Evolutionary conservation across 129 eudicot genomes (phyloP), one percentile per base, ranked within the genome.

Genomic region (Flaveria bidentis): DNA sequence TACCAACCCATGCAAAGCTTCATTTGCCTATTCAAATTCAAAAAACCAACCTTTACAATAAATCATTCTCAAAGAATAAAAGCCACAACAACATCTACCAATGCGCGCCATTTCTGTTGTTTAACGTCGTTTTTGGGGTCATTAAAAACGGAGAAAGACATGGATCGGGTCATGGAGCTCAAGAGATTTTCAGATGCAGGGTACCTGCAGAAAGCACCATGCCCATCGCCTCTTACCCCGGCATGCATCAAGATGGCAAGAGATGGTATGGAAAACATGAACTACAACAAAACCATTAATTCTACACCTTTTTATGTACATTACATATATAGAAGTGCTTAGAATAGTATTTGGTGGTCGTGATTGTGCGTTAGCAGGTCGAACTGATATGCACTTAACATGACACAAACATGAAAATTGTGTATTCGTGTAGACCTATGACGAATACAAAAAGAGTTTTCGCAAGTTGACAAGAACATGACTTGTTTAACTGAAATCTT

Each of bases 131-230:
- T 63, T 74, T 73, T 85, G 8, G 28, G 49, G 22, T 82, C 80
- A 0, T 41, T 45, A 14, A 81, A 85, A 25, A 41, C 52, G 10
- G 2, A 58, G 2, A 82, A 79, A 77, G 89, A 84, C 30, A 73
- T 76, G 84, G 97, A 89, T 56, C 82, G 75, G 16, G 84, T 84
- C 4, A 74, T 87, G 85, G 88, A 86, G 74, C 88, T 87, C 72
- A 85, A 84, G 85, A 86, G 85, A 70, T 82, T 85, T 26, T 84
- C 93, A 2, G 89, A 90, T 1, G 80, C 71, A 0, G 82, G 80
- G n/a, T 26, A 51, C 36, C 2, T 53, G 70, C 79, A 76, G 6
- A 84, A 72, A 22, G 88, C 85, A 36, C 88, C 88, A 7, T 74
- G 72, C 56, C 82, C 91, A 0, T 86, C 93, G 0, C 88, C 91